A percentile compares a stretch with the other conserved stretches of the same genome.
phyloP scores from a whole-genome alignment of 768 basidiomycete genomes.

The Podaxis carcinomalis region DNA sequence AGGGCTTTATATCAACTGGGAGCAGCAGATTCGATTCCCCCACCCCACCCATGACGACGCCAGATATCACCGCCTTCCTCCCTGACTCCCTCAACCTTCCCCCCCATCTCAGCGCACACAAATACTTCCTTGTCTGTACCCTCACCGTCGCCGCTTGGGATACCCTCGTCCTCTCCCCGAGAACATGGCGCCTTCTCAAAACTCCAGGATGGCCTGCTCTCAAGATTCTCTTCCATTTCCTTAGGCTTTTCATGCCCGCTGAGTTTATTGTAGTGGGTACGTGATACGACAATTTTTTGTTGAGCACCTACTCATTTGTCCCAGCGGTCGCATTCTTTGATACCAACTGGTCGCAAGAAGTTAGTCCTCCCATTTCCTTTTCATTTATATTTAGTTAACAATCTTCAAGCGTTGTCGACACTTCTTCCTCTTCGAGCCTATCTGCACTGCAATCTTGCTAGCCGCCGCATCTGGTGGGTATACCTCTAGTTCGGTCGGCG shows the following conservation, averaged over 20 bases:
- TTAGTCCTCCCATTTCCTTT: conserved; percentile 24
- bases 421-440: conserved; percentile 85
- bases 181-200: conserved; percentile 69
- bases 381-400: conserved; percentile 26
- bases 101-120: conserved; percentile 78
- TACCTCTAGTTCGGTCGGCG: not conserved
- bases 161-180: conserved; percentile 76
- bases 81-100: conserved; percentile 72
- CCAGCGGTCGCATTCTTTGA: conserved; percentile 83
- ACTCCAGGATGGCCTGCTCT: conserved; percentile 69
- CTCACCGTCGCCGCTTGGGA: conserved; percentile 91
- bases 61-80: conserved; percentile 28
- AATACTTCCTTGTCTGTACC: conserved; percentile 87
- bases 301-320: conserved; percentile 1
- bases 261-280: conserved; percentile 76
- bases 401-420: conserved; percentile 38
- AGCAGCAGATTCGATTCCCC: not conserved
- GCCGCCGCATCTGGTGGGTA: conserved; percentile 59
- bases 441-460: conserved; percentile 77
- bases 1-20: not conserved
- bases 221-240: conserved; percentile 71
- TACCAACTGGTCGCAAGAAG: conserved; percentile 56
- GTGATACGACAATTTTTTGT: conserved; percentile 1
- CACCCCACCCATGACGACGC: conserved; percentile 21
- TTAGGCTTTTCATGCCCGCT: conserved; percentile 72